phyloP scores from a whole-genome alignment of 2,329 filamentous ascomycete species.

The Aspergillus thermomutatus region DNA sequence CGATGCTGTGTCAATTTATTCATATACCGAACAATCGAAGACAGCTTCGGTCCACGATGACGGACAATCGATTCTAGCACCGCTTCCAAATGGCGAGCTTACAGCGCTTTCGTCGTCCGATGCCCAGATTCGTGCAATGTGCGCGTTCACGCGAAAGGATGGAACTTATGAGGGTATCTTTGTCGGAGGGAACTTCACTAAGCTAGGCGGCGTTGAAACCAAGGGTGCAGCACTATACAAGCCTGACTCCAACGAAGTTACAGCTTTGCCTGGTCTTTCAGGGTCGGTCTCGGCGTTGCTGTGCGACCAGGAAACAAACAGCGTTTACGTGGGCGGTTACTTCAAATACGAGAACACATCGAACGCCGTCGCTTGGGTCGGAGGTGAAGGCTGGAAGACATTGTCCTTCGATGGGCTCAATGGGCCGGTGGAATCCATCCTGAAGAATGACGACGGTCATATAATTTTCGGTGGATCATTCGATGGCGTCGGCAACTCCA shows the following conservation, averaged over 20 bases:
- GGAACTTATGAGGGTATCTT: conserved; percentile 71
- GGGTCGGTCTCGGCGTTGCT: conserved; percentile 79
- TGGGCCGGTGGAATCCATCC: conserved; percentile 82
- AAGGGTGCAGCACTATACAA: conserved; percentile 80
- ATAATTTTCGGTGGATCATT: conserved; percentile 92
- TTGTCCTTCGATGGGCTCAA: conserved; percentile 94
- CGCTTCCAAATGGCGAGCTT: conserved; percentile 82
- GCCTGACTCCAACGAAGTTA: conserved; percentile 65
- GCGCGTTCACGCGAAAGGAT: conserved; percentile 66
- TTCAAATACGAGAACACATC: conserved; percentile 78
- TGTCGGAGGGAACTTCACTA: conserved; percentile 94
- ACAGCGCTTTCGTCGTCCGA: conserved; percentile 71
- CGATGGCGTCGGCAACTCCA: conserved; percentile 79
- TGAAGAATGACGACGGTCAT: conserved; percentile 73
- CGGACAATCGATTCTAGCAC: conserved; percentile 74
- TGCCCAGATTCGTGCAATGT: conserved; percentile 85
- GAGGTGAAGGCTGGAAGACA: conserved; percentile 67
- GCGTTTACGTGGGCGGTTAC: conserved; percentile 87
- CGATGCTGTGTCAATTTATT: conserved; percentile 83
- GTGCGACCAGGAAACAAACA: conserved; percentile 72
- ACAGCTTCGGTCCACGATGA: conserved; percentile 62
- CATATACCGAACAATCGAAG: conserved; percentile 77
- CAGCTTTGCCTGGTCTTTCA: conserved; percentile 72
- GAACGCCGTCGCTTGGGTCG: conserved; percentile 82
- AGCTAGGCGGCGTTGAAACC: conserved; percentile 71